Evolutionary conservation across 768 basidiomycete genomes (phyloP), one percentile per base, ranked within the genome.

Genomic region (Amanita muscaria): DNA sequence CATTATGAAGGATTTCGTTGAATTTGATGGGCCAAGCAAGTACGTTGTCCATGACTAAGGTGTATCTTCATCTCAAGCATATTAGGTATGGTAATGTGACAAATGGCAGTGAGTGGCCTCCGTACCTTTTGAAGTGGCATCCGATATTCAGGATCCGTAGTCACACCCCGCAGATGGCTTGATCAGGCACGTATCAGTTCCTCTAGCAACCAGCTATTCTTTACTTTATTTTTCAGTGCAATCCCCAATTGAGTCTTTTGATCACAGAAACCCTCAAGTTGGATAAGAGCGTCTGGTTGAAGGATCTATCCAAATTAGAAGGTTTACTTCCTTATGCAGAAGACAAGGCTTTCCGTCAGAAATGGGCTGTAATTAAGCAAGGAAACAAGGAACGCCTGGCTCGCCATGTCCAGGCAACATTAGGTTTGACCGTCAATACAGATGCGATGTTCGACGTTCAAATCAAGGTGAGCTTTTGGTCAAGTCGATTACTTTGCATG

Each of bases 151-250:
- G n/a, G n/a, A n/a, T n/a, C n/a, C n/a, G n/a, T n/a, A 83, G 83
- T 96, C 51, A 96, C 91, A 16, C 90, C 88, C 39, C 86, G 94
- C 51, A 79, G 94, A 51, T 96, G 88, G 89, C 78, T 93, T 40
- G 84, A 90, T 53, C 85, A 86, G 59, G 76, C 76, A 46, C 5
- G 52, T 50, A 11, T 23, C 29, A 5, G 12, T n/a, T 14, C 6
- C n/a, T 19, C 35, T 46, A 5, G 29, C 18, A 19, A 36, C 21
- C 41, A 6, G 35, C 18, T 24, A 5, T 23, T 29, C 38, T 38
- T 35, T 23, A 19, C 8, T 10, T 18, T 18, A 7, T 16, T 3
- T 42, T 31, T 31, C 66, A 83, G 78, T 93, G 91, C 72, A 99
- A 99, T 68, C 90, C 91, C 7, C 70, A 76, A 36, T 76, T 98